Conservation (phyloP, 1,284 basidiomycete species). For the Retiboletus flavoniger region DNA sequence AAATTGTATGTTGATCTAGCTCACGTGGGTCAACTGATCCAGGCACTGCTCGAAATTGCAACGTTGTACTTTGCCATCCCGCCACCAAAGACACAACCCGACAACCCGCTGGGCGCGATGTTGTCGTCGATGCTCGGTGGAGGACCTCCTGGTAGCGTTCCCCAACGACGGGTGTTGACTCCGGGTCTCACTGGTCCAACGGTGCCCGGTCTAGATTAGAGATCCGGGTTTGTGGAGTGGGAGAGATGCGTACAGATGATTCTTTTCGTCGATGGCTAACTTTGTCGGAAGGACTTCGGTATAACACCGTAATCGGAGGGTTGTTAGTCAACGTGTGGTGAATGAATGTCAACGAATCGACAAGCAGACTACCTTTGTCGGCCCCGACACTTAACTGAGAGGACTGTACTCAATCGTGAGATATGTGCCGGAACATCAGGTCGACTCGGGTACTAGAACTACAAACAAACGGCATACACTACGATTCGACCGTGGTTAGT, state of each 20-base stretch:
- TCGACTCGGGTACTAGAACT: constrained; percentile 8
- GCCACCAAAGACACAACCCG: constrained; percentile 62
- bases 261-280: constrained; percentile 11
- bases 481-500: constrained; percentile 21
- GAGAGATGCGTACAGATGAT: neutral
- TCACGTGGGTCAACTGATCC: neutral
- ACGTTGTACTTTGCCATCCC: constrained; percentile 82
- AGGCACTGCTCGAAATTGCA: constrained; percentile 55
- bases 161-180: constrained; percentile 42
- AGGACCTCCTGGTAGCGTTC: constrained; percentile 41
- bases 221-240: neutral
- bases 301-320: constrained; percentile 13
- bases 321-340: neutral
- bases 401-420: neutral
- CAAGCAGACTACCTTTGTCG: neutral
- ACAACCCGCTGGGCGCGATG: constrained; percentile 82
- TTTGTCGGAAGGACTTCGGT: constrained; percentile 9
- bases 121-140: constrained; percentile 81
- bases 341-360: neutral
- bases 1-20: neutral
- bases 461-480: constrained; percentile 12
- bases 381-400: neutral
- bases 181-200: constrained; percentile 36
- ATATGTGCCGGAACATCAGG: neutral
- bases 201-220: constrained; percentile 40